Evolutionary conservation across 805 yeast species (phyloP), one percentile per base, ranked within the genome.

Genomic region (Pichia kluyveri): DNA sequence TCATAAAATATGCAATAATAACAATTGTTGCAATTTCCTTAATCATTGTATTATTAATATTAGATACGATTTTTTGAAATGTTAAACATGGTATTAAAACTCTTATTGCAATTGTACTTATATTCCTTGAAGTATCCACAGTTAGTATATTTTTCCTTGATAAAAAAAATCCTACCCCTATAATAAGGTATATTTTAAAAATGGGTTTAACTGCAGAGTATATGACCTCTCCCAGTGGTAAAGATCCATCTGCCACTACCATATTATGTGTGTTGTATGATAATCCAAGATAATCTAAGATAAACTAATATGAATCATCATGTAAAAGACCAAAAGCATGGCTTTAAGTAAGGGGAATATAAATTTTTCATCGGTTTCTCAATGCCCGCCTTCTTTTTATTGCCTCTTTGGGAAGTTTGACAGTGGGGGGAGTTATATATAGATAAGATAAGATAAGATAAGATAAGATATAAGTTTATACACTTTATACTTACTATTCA

Each of bases 151-250:
- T 81, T 53, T 66, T 70, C 53, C 70, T 76, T 2, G 91, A 86
- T 5, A 88, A 65, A 41, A 71, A 61, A 54, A 70, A 82, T 5
- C 96, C 96, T 8, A 79, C 65, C 2, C 73, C 80, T 5, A 85
- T 77, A 56, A 85, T 83, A 55, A 85, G 65, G 57, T 86, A 84
- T 53, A 87, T 84, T 63, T 88, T 88, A 65, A 86, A 74, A 48
- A 87, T 82, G 10, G 96, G 96, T 67, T 86, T 88, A 41, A 84
- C 82, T 0, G 95, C 78, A 15, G 86, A 75, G 65, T 83, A 87
- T 4, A 88, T 83, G 32, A 86, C 79, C 34, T 72, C 72, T 12
- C 93, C 91, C 28, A 82, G 56, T 1, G 71, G 37, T 7, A 49
- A 26, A 26, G 32, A 36, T 14, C 30, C 39, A 15, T 34, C 37